These are phyloP conservation scores for Exophiala aquamarina DNA, from an alignment of 2,329 filamentous ascomycete genomes.

Conservation along the genomic window DNA sequence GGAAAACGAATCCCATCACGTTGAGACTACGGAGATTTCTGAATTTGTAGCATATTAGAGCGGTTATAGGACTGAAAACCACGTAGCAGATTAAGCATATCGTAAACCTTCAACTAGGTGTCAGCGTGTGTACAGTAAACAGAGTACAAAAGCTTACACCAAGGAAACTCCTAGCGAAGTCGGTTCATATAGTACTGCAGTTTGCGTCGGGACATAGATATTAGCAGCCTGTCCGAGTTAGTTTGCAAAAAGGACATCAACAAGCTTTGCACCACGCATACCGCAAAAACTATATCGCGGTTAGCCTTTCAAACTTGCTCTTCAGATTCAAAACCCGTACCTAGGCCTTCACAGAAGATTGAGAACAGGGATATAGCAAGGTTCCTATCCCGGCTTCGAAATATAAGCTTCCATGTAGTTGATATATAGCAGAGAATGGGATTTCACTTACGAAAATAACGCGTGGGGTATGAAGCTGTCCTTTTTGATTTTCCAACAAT, in stretches of 20 bases:
- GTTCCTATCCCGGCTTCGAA: slow-evolving; percentile 8
- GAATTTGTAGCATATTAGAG: slow-evolving; percentile 9
- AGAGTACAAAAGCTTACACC: slow-evolving; percentile 3
- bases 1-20: slow-evolving; percentile 5
- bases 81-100: slow-evolving; percentile 6
- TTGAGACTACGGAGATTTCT: slow-evolving; percentile 6
- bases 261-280: neutral
- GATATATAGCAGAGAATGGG: no score
- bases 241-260: neutral
- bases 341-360: slow-evolving; percentile 9
- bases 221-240: slow-evolving; percentile 10
- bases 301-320: neutral
- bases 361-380: slow-evolving; percentile 5
- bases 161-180: slow-evolving; percentile 6
- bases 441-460: slow-evolving; percentile 9
- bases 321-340: neutral
- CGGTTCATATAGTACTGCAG: slow-evolving; percentile 8
- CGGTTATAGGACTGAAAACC: slow-evolving; percentile 6
- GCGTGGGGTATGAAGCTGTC: slow-evolving; percentile 14
- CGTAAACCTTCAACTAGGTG: neutral
- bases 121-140: neutral
- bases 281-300: slow-evolving; percentile 6
- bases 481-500: slow-evolving; percentile 10
- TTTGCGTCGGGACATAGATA: slow-evolving; percentile 12
- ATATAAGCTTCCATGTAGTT: slow-evolving; percentile 1